Conservation (phyloP, 495 filamentous ascomycete species). For the Xylaria grammica region DNA sequence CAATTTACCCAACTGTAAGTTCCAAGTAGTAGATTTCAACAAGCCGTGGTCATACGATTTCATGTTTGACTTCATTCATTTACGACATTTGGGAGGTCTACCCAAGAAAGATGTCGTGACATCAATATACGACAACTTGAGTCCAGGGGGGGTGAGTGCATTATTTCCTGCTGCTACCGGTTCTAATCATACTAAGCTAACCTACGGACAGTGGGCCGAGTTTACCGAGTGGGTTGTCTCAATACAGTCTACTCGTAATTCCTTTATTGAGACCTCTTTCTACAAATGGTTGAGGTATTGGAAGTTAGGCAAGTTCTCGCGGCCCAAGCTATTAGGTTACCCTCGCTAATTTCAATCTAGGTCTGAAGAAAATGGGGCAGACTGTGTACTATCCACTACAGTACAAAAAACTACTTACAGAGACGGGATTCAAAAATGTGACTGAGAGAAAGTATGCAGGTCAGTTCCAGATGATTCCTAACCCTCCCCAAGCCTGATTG, state of each 20-base stretch:
- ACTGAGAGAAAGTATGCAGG: conserved; percentile 23
- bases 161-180: not conserved
- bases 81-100: conserved; percentile 11
- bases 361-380: not conserved
- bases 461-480: not conserved
- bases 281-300: conserved; percentile 16
- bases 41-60: conserved; percentile 8
- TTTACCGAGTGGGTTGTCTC: conserved; percentile 22
- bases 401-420: conserved; percentile 15
- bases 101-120: conserved; percentile 1
- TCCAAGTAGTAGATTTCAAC: conserved; percentile 11
- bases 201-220: conserved; percentile 11
- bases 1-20: conserved; percentile 16
- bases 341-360: conserved; percentile 4
- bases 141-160: conserved; percentile 17
- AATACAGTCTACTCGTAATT: conserved; percentile 17
- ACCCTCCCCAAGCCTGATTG: not conserved
- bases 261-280: conserved; percentile 8
- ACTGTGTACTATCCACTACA: conserved; percentile 14
- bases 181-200: not conserved
- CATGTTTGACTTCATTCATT: conserved; percentile 22
- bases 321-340: not conserved
- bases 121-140: conserved; percentile 14
- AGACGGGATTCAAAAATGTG: conserved; percentile 18
- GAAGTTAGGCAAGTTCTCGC: conserved; percentile 9